A percentile compares a stretch with the other conserved stretches of the same genome.
Conservation (phyloP, 768 basidiomycete genomes). For the Boletus speciosus region DNA sequence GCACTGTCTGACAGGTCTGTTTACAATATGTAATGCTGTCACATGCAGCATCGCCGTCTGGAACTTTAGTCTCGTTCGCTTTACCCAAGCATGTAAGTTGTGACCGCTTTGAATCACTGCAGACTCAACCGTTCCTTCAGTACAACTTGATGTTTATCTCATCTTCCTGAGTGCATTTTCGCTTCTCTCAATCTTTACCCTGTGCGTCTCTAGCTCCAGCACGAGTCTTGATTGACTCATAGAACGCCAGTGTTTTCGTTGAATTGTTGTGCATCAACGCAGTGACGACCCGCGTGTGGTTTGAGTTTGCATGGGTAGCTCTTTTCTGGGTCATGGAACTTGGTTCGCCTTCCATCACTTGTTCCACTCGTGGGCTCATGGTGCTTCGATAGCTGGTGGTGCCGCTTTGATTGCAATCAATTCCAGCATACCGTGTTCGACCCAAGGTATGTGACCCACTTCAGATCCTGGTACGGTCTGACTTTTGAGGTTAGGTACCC, state of each 20-base stretch:
- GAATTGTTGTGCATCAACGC: conserved; percentile 53
- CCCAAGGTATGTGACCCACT: conserved; percentile 21
- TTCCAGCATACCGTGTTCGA: conserved; percentile 35
- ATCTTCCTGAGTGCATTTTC: conserved; percentile 57
- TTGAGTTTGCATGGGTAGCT: conserved; percentile 62
- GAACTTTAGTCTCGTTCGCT: conserved; percentile 54
- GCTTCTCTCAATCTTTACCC: conserved; percentile 53
- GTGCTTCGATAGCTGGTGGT: conserved; percentile 45
- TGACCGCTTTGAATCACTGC: background rate
- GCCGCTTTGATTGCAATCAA: conserved; percentile 43
- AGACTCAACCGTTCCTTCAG: conserved; percentile 26
- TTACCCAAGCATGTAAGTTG: conserved; percentile 39
- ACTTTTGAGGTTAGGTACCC: background rate
- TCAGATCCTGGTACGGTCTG: background rate
- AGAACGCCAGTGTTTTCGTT: conserved; percentile 45
- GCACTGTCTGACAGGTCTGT: conserved; percentile 40
- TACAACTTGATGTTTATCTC: conserved; percentile 55
- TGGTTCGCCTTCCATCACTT: conserved; percentile 38
- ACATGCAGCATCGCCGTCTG: conserved; percentile 64
- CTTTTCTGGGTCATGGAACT: conserved; percentile 58
- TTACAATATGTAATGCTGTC: conserved; percentile 63
- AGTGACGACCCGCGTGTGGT: conserved; percentile 63
- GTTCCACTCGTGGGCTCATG: conserved; percentile 6
- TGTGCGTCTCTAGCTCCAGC: conserved; percentile 41
- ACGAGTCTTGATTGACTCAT: background rate